These are phyloP conservation scores for Pelargonium fulgidum DNA, from an alignment of 441 rosid genomes.

Conservation along the genomic window DNA sequence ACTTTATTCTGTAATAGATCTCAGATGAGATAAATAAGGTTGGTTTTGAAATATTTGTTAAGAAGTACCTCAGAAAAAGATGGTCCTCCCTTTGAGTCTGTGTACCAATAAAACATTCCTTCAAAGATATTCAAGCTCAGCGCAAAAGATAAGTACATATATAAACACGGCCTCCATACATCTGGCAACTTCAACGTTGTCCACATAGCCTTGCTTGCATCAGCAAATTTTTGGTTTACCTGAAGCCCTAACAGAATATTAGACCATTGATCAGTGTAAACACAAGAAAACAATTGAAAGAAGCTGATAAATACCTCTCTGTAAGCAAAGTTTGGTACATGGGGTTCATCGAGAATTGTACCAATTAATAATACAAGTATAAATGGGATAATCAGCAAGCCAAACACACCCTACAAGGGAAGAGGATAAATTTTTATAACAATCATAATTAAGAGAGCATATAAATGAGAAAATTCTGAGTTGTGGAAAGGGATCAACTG, in stretches of 20 bases:
- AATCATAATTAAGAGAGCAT: neutral
- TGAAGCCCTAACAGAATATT: conserved; percentile 26
- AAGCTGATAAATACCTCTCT: conserved; percentile 45
- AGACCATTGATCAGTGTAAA: conserved; percentile 12
- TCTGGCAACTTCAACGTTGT: conserved; percentile 58
- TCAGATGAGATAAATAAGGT: no score
- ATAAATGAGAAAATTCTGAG: conserved; percentile 8
- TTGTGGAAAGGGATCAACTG: conserved; percentile 5
- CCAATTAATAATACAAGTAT: conserved; percentile 64
- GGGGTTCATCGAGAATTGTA: conserved; percentile 54
- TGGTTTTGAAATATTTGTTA: no score
- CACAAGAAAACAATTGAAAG: conserved; percentile 13
- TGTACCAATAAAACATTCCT: conserved; percentile 90
- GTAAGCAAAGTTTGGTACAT: conserved; percentile 44
- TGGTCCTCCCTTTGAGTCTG: conserved; percentile 76
- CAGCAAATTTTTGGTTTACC: conserved; percentile 58
- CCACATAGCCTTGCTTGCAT: conserved; percentile 86
- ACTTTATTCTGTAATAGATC: no score
- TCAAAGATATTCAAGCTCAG: conserved; percentile 71
- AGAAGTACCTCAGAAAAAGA: conserved; percentile 66
- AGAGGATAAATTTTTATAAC: conserved; percentile 11
- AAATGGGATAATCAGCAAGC: conserved; percentile 66
- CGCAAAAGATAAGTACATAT: conserved; percentile 76
- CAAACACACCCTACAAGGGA: conserved; percentile 67
- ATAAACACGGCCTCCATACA: conserved; percentile 91